Percentiles rank a stretch among this genome's conserved stretches.
These are phyloP conservation scores for Magnusiomyces paraingens DNA, from an alignment of 1,139 yeast species.

Conservation along the genomic window DNA sequence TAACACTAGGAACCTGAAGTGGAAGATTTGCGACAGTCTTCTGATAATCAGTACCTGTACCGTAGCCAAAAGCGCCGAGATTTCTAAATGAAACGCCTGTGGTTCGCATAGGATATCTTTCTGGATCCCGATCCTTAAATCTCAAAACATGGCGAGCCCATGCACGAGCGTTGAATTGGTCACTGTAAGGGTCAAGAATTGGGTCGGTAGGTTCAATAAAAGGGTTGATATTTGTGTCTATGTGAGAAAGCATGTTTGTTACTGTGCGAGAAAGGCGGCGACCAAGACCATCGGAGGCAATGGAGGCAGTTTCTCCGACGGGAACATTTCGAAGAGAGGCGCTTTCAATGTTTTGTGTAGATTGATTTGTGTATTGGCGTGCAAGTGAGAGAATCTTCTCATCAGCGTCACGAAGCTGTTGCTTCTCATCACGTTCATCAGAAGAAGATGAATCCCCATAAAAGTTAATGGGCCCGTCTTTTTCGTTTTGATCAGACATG, in stretches of 20 bases:
- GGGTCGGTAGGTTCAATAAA: conserved; percentile 29
- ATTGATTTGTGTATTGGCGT: not conserved
- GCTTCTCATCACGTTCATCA: no score
- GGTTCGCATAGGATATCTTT: conserved; percentile 54
- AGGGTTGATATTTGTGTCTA: not conserved
- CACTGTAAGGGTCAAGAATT: conserved; percentile 44
- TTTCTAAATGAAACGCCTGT: conserved; percentile 61
- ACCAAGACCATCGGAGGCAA: not conserved
- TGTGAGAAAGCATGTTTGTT: not conserved
- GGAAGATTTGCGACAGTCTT: conserved; percentile 46
- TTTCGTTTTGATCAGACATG: no score
- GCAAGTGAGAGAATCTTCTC: not conserved
- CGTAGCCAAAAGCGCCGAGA: conserved; percentile 61
- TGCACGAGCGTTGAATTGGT: conserved; percentile 48
- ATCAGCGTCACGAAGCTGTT: not conserved
- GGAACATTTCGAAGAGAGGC: not conserved
- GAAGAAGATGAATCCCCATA: no score
- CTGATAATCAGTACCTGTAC: conserved; percentile 69
- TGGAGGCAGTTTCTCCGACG: not conserved
- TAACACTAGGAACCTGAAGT: conserved; percentile 64
- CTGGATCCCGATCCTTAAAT: conserved; percentile 53
- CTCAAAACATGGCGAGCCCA: conserved; percentile 67
- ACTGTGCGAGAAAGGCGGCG: not conserved
- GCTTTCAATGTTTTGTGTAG: not conserved
- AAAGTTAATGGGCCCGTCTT: no score